Evolutionary conservation across 1,284 basidiomycete genomes (phyloP).

Genomic region (Apiotrichum veenhuisii): DNA sequence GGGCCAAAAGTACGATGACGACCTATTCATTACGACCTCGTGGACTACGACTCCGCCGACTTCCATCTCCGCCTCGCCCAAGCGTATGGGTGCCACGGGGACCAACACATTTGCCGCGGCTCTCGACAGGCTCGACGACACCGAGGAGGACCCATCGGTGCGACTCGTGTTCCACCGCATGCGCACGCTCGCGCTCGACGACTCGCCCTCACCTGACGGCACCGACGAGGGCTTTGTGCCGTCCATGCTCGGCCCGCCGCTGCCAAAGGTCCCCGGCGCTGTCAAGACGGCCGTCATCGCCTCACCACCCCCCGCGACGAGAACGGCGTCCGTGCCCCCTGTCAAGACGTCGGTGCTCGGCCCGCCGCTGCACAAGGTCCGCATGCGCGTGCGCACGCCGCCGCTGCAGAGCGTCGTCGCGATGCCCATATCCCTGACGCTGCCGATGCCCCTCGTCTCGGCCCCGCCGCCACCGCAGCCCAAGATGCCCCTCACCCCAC

Average conservation of each 20-base stretch:
- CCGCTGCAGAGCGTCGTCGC: neutral
- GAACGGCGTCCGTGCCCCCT: neutral
- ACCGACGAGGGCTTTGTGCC: neutral
- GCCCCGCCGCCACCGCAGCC: too few species aligned
- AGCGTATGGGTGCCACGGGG: too few species aligned
- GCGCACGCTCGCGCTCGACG: neutral
- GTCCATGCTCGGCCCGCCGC: neutral
- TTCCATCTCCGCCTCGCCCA: too few species aligned
- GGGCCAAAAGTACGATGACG: too few species aligned
- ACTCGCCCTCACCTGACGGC: neutral
- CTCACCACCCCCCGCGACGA: neutral
- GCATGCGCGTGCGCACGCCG: neutral
- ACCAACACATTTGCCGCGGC: too few species aligned
- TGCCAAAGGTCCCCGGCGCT: neutral
- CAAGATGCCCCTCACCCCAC: neutral
- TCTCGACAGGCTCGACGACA: neutral
- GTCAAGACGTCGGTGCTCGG: neutral
- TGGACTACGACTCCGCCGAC: too few species aligned
- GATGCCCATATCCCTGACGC: too few species aligned
- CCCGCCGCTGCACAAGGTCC: neutral
- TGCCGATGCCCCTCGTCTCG: too few species aligned
- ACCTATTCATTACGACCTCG: too few species aligned
- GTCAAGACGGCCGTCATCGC: neutral
- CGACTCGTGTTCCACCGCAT: neutral
- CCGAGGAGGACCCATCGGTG: neutral